Evolutionary conservation across 2,329 filamentous ascomycete genomes (phyloP).

Genomic region (Dendryphion nanum): DNA sequence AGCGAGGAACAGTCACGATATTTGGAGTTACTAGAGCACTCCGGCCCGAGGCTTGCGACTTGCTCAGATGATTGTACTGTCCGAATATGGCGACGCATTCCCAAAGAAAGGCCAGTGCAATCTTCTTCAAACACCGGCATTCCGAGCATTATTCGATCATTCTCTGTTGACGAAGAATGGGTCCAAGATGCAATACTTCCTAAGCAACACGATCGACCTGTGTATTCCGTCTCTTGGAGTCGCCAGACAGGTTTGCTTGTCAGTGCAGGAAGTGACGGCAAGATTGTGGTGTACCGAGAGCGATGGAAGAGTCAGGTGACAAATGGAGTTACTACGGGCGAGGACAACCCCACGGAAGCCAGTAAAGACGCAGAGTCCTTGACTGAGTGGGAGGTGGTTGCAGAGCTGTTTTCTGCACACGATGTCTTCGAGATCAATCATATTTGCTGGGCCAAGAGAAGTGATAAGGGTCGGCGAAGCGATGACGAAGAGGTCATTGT

Average conservation of each 20-base stretch:
- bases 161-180: slow-evolving; percentile 77
- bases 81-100: slow-evolving; percentile 71
- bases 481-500: slow-evolving; percentile 79
- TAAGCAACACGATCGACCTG: slow-evolving; percentile 69
- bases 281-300: slow-evolving; percentile 77
- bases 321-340: slow-evolving; percentile 19
- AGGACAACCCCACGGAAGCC: slow-evolving; percentile 11
- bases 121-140: slow-evolving; percentile 58
- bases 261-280: slow-evolving; percentile 86
- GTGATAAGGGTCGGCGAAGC: slow-evolving; percentile 62
- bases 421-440: slow-evolving; percentile 95
- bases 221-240: slow-evolving; percentile 88
- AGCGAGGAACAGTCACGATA: slow-evolving; percentile 34
- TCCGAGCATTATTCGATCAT: slow-evolving; percentile 84
- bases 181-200: slow-evolving; percentile 74
- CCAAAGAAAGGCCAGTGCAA: slow-evolving; percentile 50
- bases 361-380: slow-evolving; percentile 3
- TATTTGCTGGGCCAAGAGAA: slow-evolving; percentile 79
- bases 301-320: slow-evolving; percentile 32
- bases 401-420: slow-evolving; percentile 71
- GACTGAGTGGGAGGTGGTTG: slow-evolving; percentile 70
- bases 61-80: slow-evolving; percentile 82
- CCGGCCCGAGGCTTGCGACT: slow-evolving; percentile 66
- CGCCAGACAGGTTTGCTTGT: slow-evolving; percentile 71
- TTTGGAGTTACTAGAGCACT: slow-evolving; percentile 38